Evolutionary conservation across 1,284 basidiomycete species (phyloP).

Genomic region (Schizophyllum commune): DNA sequence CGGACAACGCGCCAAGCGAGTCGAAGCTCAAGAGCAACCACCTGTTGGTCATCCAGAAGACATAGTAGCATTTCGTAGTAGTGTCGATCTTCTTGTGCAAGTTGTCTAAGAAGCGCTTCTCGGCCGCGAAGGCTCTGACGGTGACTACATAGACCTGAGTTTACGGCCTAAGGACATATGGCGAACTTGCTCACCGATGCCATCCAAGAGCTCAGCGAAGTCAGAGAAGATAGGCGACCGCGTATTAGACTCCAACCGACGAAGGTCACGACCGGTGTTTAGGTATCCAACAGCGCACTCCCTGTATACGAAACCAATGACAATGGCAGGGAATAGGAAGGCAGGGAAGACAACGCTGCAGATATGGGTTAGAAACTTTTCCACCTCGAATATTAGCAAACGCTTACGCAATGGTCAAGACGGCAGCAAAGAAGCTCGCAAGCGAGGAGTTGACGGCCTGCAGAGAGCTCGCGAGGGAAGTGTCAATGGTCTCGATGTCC

Average conservation of each 20-base stretch:
- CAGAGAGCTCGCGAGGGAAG: slow-evolving; percentile 59
- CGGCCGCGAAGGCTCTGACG: slow-evolving; percentile 52
- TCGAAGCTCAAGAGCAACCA: slow-evolving; percentile 63
- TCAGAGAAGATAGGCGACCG: slow-evolving; percentile 71
- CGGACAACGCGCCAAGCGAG: slow-evolving; percentile 33
- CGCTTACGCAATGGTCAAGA: slow-evolving; percentile 55
- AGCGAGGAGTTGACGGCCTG: slow-evolving; percentile 68
- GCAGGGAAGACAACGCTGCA: slow-evolving; percentile 56
- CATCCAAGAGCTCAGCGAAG: slow-evolving; percentile 51
- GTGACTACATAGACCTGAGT: background rate
- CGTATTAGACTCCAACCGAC: slow-evolving; percentile 71
- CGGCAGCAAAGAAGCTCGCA: slow-evolving; percentile 63
- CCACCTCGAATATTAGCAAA: no score
- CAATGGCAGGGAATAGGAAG: slow-evolving; percentile 63
- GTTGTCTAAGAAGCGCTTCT: slow-evolving; percentile 56
- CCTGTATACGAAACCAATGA: slow-evolving; percentile 60
- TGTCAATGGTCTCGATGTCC: slow-evolving; percentile 77
- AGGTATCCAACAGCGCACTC: slow-evolving; percentile 66
- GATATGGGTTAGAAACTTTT: slow-evolving; percentile 5
- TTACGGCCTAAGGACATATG: no score
- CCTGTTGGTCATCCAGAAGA: slow-evolving; percentile 42
- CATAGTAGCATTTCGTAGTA: slow-evolving; percentile 34
- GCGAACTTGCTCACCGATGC: slow-evolving; percentile 34
- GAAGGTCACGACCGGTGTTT: slow-evolving; percentile 68
- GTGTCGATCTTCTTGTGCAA: slow-evolving; percentile 48